These are phyloP conservation scores for Geosiphon pyriformis DNA, from an alignment of 192 early-diverging fungal species.

Conservation along the genomic window DNA sequence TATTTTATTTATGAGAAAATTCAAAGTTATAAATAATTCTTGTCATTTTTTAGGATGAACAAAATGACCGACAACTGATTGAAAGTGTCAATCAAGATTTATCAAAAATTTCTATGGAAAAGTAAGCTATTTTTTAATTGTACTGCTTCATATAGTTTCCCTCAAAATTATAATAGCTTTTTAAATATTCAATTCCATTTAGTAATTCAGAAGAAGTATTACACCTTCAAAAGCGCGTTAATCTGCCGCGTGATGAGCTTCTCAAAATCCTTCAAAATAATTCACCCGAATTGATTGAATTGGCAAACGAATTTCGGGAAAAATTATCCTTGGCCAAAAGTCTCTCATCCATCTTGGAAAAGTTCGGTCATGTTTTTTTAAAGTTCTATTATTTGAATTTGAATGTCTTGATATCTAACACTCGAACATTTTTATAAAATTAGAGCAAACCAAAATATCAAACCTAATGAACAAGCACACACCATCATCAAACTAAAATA, in stretches of 20 bases:
- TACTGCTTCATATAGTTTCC: not conserved
- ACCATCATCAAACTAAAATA: slow-evolving; percentile 38
- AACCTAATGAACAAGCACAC: slow-evolving; percentile 26
- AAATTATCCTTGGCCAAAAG: slow-evolving; percentile 34
- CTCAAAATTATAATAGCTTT: slow-evolving; percentile 32
- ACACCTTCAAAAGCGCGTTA: slow-evolving; percentile 14
- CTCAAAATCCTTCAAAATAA: slow-evolving; percentile 62
- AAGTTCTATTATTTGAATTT: not conserved
- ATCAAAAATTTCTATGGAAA: slow-evolving; percentile 40
- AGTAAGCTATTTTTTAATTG: slow-evolving; percentile 27
- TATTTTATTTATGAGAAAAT: not conserved
- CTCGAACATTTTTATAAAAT: not conserved
- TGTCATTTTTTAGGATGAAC: slow-evolving; percentile 31
- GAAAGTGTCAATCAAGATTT: slow-evolving; percentile 48
- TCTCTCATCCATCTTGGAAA: slow-evolving; percentile 26
- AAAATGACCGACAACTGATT: slow-evolving; percentile 42
- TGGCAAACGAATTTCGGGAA: slow-evolving; percentile 58
- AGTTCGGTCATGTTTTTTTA: slow-evolving; percentile 21
- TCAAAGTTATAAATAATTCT: not conserved
- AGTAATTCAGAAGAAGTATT: not conserved
- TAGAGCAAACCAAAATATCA: slow-evolving; percentile 22
- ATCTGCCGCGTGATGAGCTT: slow-evolving; percentile 55
- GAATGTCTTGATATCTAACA: no score
- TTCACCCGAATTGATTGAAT: slow-evolving; percentile 67
- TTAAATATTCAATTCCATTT: slow-evolving; percentile 24